Evolutionary conservation across 495 filamentous ascomycete species (phyloP).

Genomic region (Thermochaetoides thermophila): DNA sequence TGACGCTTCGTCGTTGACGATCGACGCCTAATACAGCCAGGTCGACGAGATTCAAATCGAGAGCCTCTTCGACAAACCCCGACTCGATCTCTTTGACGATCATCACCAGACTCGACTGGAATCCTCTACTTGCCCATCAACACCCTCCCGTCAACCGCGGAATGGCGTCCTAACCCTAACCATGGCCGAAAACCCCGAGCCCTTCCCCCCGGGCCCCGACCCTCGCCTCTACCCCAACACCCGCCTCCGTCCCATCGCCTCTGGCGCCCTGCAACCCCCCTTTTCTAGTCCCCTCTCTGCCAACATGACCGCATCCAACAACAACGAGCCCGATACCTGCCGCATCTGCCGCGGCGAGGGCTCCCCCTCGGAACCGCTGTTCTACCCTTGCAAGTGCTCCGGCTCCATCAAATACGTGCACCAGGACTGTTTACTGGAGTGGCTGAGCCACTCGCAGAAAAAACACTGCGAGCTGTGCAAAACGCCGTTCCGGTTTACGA

Average conservation of each 20-base stretch:
- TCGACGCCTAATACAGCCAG: no score
- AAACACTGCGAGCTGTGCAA: slow-evolving; percentile 99
- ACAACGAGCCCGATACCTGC: slow-evolving; percentile 76
- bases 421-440: slow-evolving; percentile 95
- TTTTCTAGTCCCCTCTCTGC: slow-evolving; percentile 5
- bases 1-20: no score
- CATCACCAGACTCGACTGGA: no score
- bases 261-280: background rate
- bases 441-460: slow-evolving; percentile 94
- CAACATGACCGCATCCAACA: slow-evolving; percentile 11
- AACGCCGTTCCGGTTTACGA: slow-evolving; percentile 93
- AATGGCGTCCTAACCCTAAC: no score
- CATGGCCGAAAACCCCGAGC: no score
- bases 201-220: slow-evolving; percentile 7
- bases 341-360: slow-evolving; percentile 90
- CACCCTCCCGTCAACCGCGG: no score
- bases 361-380: slow-evolving; percentile 71
- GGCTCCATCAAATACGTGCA: slow-evolving; percentile 98
- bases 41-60: no score
- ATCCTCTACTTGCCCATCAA: no score
- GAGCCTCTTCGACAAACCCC: no score
- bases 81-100: no score
- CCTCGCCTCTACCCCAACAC: slow-evolving; percentile 15
- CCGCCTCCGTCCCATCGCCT: slow-evolving; percentile 7
- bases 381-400: slow-evolving; percentile 96